A percentile compares a stretch with the other conserved stretches of the same genome.
These are phyloP conservation scores for Xylaria scruposa DNA, from an alignment of 495 filamentous ascomycete species.

Conservation along the genomic window DNA sequence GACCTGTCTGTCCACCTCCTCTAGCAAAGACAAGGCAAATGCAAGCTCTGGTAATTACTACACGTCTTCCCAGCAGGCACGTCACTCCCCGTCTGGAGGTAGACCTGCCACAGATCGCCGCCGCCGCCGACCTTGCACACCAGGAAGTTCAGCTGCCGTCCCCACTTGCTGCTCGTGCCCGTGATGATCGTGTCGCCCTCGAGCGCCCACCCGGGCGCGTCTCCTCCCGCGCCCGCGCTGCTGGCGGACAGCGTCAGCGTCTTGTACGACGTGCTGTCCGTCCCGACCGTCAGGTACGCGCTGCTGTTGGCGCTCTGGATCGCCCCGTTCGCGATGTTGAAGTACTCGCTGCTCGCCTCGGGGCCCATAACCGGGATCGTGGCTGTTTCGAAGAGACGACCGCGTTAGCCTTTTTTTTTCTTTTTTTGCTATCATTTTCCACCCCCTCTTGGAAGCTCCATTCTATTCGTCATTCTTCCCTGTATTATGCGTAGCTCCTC, in stretches of 20 bases:
- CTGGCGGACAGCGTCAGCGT: slow-evolving; percentile 48
- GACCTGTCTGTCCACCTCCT: not conserved
- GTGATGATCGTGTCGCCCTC: slow-evolving; percentile 63
- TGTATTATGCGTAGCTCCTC: too few species aligned
- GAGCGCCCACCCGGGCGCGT: slow-evolving; percentile 53
- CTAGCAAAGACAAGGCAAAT: slow-evolving; percentile 57
- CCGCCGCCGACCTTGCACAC: slow-evolving; percentile 48
- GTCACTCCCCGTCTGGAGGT: slow-evolving; percentile 57
- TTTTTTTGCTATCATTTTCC: too few species aligned
- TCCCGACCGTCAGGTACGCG: slow-evolving; percentile 53
- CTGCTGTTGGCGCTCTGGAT: slow-evolving; percentile 55
- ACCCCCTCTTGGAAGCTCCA: too few species aligned
- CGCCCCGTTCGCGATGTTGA: slow-evolving; percentile 51
- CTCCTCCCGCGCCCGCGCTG: slow-evolving; percentile 35
- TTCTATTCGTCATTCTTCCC: too few species aligned
- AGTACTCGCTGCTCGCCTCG: slow-evolving; percentile 50
- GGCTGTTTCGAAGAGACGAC: slow-evolving; percentile 26
- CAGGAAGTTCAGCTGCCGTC: slow-evolving; percentile 59
- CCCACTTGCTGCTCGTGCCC: slow-evolving; percentile 48
- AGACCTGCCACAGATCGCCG: slow-evolving; percentile 54
- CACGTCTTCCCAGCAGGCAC: slow-evolving; percentile 53
- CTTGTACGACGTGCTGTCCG: slow-evolving; percentile 53
- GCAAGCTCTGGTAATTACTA: slow-evolving; percentile 59
- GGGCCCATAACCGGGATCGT: slow-evolving; percentile 55
- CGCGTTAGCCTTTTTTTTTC: not conserved